Evolutionary conservation across 768 basidiomycete genomes (phyloP), one percentile per base, ranked within the genome.

Genomic region (Saitozyma sp.): DNA sequence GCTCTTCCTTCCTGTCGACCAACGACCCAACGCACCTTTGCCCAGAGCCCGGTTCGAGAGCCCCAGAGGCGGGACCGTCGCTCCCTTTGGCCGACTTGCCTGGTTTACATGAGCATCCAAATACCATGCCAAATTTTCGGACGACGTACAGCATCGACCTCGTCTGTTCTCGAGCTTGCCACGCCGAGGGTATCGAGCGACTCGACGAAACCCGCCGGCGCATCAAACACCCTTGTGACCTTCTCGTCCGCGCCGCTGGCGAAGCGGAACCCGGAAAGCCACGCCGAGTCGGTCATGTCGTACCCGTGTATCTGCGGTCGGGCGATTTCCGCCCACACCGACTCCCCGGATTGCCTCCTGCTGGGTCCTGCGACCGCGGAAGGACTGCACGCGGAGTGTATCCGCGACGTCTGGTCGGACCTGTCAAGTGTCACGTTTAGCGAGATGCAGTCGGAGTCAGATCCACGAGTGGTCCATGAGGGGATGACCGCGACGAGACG

Each of bases 271-370:
- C 88, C 82, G 61, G 85, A 84, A 51, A 95, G 83, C 77, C 92
- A 94, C 3, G 85, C 85, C 7, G 86, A 88, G 58, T 87, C 88
- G 16, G 94, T 82, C 43, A 98, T 81, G 73, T 97, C 93, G 78
- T 98, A 97, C 8, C 96, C 96, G 80, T 99, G 96, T 16, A 97
- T 87, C 79, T 99, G 96, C 17, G 96, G 96, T 4, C 96, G 87
- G 37, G 85, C 86, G 37, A 98, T 82, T 75, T 99, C 96, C 56
- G 79, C 76, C 74, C 73, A 78, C 5, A 29, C 29, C 29, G 29
- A 5, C 29, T 2, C 5, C 5, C 29, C 29, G 14, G 63, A 63
- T 13, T 41, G 20, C 11, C 39, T 46, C 9, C 54, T 55, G 9
- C 63, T 40, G 5, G 51, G 51, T 42, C 14, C 43, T 19, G 40